These are phyloP conservation scores for Sicyos edulis DNA, from an alignment of 306 rosid genomes.

Conservation along the genomic window DNA sequence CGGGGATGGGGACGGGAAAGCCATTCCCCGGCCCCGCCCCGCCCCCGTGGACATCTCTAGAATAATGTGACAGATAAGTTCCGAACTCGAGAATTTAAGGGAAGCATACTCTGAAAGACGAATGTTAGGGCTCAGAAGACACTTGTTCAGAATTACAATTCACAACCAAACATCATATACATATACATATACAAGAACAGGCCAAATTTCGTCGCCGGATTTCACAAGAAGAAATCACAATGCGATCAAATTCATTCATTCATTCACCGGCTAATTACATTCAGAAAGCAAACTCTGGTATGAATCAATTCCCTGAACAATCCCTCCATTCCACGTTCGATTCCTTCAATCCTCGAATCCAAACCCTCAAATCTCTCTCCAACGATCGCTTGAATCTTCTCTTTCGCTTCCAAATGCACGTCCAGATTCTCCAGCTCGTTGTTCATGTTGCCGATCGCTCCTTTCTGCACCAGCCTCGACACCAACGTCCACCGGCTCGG, in stretches of 20 bases:
- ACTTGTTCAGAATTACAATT: not conserved
- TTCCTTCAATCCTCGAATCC: constrained; percentile 36
- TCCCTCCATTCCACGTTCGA: constrained; percentile 52
- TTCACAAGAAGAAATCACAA: not conserved
- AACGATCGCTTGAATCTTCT: constrained; percentile 36
- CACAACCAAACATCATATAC: not conserved
- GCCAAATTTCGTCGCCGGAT: not conserved
- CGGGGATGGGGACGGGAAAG: too few species aligned
- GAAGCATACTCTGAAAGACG: not conserved
- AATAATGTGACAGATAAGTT: too few species aligned
- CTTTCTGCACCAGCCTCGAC: constrained; percentile 43
- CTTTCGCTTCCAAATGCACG: constrained; percentile 20
- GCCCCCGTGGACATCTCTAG: too few species aligned
- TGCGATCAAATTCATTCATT: not conserved
- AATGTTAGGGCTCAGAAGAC: too few species aligned
- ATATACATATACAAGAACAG: not conserved
- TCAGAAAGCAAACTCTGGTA: constrained; percentile 55
- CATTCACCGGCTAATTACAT: constrained; percentile 39
- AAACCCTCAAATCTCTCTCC: constrained; percentile 40
- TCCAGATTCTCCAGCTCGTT: constrained; percentile 54
- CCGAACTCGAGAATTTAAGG: too few species aligned
- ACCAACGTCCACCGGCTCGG: constrained; percentile 56
- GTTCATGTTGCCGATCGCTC: not conserved
- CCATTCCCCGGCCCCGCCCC: too few species aligned
- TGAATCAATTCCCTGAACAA: constrained; percentile 62